These are phyloP conservation scores for Schizophyllum commune DNA, from an alignment of 1,284 basidiomycete genomes.

Conservation along the genomic window DNA sequence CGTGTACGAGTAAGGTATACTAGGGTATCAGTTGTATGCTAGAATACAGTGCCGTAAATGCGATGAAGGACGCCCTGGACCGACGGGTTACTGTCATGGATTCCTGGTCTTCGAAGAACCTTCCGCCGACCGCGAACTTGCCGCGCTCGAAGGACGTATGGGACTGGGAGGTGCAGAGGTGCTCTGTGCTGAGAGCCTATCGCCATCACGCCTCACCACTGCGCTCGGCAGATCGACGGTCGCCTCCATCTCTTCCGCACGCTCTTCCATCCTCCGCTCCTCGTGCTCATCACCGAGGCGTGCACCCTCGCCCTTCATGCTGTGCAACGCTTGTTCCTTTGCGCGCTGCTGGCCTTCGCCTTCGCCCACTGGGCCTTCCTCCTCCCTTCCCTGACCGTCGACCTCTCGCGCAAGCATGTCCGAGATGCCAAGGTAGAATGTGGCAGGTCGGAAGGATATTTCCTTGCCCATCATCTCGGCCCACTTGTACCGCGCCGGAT, in stretches of 20 bases:
- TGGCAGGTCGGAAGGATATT: conserved; percentile 83
- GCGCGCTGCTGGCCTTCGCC: background rate
- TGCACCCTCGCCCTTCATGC: background rate
- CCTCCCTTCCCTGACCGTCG: conserved; percentile 30
- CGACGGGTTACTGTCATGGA: no score
- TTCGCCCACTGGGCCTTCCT: background rate
- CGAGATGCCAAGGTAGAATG: conserved; percentile 80
- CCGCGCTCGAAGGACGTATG: background rate
- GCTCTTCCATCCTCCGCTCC: background rate
- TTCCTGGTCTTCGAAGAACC: background rate
- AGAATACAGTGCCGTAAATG: background rate
- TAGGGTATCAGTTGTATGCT: background rate
- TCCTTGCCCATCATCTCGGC: conserved; percentile 82
- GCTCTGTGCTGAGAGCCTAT: background rate
- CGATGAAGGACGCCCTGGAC: background rate
- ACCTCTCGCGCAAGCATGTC: conserved; percentile 68
- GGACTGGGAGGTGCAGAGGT: background rate
- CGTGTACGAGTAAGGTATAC: background rate
- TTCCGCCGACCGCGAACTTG: background rate
- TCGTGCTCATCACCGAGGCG: background rate
- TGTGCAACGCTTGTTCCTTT: background rate
- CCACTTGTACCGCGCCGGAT: conserved; percentile 78
- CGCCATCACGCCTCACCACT: background rate
- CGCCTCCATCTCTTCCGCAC: conserved; percentile 1
- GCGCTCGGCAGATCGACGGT: background rate